phyloP scores from a whole-genome alignment of 495 filamentous ascomycete genomes.

The Chaetomium fimeti region DNA sequence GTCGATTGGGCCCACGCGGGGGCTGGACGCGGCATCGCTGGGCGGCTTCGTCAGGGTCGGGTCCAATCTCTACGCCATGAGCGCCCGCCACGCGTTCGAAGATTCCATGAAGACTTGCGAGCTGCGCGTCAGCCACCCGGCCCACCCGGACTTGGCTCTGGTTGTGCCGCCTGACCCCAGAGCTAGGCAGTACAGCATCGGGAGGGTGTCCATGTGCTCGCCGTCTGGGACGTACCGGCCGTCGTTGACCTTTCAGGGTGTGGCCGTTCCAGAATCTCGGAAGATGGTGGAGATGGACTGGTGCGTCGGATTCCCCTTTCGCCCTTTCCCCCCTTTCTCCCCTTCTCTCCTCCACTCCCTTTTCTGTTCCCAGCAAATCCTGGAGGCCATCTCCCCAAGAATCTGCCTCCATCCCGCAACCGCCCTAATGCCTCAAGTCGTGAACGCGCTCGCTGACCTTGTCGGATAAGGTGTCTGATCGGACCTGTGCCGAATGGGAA shows the following conservation, averaged over 20 bases:
- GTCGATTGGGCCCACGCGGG: conserved; percentile 16
- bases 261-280: background rate
- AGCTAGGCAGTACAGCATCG: conserved; percentile 15
- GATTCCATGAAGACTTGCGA: background rate
- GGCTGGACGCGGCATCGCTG: conserved; percentile 16
- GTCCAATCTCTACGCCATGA: conserved; percentile 16
- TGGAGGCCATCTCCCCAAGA: no score
- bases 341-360: no score
- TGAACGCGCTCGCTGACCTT: no score
- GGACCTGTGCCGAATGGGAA: conserved; percentile 19
- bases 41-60: conserved; percentile 21
- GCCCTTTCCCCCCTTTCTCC: no score
- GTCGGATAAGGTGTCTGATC: conserved; percentile 5
- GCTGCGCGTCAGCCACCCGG: conserved; percentile 18
- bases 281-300: conserved; percentile 25
- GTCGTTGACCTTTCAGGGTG: conserved; percentile 20
- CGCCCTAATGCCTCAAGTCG: no score
- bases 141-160: conserved; percentile 8
- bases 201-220: conserved; percentile 13
- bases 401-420: no score
- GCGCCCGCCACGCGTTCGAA: conserved; percentile 21
- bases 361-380: no score
- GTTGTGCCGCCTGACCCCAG: background rate
- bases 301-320: background rate
- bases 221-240: conserved; percentile 8